These are phyloP conservation scores for Croton setiger DNA, from an alignment of 441 rosid species.

Conservation along the genomic window DNA sequence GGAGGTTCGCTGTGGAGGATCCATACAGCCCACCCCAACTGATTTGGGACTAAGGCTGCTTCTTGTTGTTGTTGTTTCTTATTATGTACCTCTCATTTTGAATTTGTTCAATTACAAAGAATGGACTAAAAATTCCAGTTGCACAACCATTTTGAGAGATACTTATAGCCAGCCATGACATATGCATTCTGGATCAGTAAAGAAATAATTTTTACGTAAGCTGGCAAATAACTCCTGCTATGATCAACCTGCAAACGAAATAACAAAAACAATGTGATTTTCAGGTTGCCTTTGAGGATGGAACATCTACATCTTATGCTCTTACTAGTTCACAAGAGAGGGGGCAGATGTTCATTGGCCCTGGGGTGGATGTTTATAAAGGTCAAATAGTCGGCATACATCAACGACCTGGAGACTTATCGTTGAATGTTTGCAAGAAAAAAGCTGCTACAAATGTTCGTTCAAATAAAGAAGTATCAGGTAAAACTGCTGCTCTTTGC, in stretches of 20 bases:
- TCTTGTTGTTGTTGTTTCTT: too few species aligned
- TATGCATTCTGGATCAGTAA: too few species aligned
- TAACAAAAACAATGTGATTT: constrained; percentile 17
- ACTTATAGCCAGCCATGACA: too few species aligned
- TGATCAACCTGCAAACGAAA: background rate
- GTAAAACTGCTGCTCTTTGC: constrained; percentile 31
- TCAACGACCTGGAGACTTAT: constrained; percentile 86
- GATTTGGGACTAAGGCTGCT: too few species aligned
- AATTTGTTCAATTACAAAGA: too few species aligned
- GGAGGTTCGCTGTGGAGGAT: too few species aligned
- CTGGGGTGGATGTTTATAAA: constrained; percentile 83
- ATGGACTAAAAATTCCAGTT: too few species aligned
- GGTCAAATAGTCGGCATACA: constrained; percentile 95
- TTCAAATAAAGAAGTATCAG: constrained; percentile 86
- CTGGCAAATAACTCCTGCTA: background rate
- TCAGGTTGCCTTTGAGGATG: constrained; percentile 94
- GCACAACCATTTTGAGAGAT: too few species aligned
- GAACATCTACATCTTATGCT: constrained; percentile 83
- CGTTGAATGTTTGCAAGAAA: constrained; percentile 91
- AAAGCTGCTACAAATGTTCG: constrained; percentile 94
- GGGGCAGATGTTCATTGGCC: constrained; percentile 85
- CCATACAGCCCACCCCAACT: too few species aligned
- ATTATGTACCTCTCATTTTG: too few species aligned
- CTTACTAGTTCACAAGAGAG: constrained; percentile 83
- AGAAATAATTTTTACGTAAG: too few species aligned